Evolutionary conservation across 2,329 filamentous ascomycete genomes (phyloP).

Genomic region (Ophiostoma fasciatum): DNA sequence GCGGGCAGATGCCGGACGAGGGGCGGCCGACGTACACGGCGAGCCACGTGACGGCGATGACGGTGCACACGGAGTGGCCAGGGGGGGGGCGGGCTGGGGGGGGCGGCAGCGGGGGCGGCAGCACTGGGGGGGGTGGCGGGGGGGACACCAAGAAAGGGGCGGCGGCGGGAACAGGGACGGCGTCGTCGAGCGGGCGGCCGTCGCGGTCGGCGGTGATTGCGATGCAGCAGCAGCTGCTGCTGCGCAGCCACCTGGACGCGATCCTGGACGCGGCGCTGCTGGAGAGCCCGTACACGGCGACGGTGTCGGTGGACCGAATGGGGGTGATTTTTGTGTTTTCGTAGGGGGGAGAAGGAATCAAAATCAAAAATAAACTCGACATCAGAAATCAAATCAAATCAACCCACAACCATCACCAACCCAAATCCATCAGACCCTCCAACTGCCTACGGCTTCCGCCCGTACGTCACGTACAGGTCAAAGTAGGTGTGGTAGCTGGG

Average conservation of each 20-base stretch:
- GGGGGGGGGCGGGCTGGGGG: slow-evolving; percentile 20
- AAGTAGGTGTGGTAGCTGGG: slow-evolving; percentile 17
- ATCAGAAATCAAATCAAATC: background rate
- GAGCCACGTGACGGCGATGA: slow-evolving; percentile 46
- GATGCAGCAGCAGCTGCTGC: slow-evolving; percentile 69
- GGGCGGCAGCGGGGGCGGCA: slow-evolving; percentile 17
- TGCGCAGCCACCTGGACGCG: slow-evolving; percentile 76
- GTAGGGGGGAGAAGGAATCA: slow-evolving; percentile 12
- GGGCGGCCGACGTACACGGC: slow-evolving; percentile 58
- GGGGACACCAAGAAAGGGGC: slow-evolving; percentile 7
- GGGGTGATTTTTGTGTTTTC: slow-evolving; percentile 78
- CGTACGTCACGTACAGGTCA: slow-evolving; percentile 16
- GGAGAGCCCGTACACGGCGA: slow-evolving; percentile 84
- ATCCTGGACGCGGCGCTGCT: slow-evolving; percentile 80
- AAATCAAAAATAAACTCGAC: background rate
- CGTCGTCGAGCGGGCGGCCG: slow-evolving; percentile 26
- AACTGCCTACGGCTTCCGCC: slow-evolving; percentile 14
- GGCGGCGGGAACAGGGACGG: slow-evolving; percentile 17
- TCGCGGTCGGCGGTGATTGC: slow-evolving; percentile 74
- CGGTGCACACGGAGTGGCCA: slow-evolving; percentile 52
- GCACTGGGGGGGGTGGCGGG: slow-evolving; percentile 18
- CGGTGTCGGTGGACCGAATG: slow-evolving; percentile 74
- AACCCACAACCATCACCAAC: background rate
- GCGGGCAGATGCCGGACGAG: slow-evolving; percentile 58
- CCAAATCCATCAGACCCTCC: background rate